These are phyloP conservation scores for Crithidia thermophila DNA, from an alignment of 208 protist genomes.

Conservation along the genomic window DNA sequence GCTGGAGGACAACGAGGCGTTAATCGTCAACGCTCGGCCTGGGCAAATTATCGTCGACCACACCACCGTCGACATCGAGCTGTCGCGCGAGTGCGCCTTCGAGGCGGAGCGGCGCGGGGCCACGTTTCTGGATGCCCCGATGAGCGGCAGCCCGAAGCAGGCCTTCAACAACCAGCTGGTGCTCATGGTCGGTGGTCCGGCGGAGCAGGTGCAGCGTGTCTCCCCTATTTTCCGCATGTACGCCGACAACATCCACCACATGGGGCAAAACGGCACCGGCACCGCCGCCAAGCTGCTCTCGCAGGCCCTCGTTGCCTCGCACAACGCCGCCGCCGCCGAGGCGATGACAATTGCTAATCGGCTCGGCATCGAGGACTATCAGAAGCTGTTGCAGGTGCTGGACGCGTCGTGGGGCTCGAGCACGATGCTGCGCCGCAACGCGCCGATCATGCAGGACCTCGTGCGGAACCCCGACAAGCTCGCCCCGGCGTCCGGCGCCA, in stretches of 20 bases:
- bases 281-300: slow-evolving; percentile 80
- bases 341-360: slow-evolving; percentile 82
- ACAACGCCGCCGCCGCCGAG: slow-evolving; percentile 89
- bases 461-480: slow-evolving; percentile 77
- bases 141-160: slow-evolving; percentile 80
- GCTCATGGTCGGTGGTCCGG: slow-evolving; percentile 83
- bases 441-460: slow-evolving; percentile 79
- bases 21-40: slow-evolving; percentile 67
- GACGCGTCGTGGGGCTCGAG: slow-evolving; percentile 84
- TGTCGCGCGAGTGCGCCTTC: slow-evolving; percentile 67
- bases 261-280: slow-evolving; percentile 82
- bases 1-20: slow-evolving; percentile 64
- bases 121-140: slow-evolving; percentile 86
- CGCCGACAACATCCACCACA: slow-evolving; percentile 82
- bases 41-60: slow-evolving; percentile 92
- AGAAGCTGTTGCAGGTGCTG: slow-evolving; percentile 75
- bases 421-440: slow-evolving; percentile 90
- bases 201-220: slow-evolving; percentile 73
- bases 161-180: slow-evolving; percentile 85
- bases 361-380: slow-evolving; percentile 77
- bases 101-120: slow-evolving; percentile 67
- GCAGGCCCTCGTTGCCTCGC: slow-evolving; percentile 80
- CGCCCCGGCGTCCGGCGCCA: slow-evolving; percentile 55
- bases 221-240: slow-evolving; percentile 87
- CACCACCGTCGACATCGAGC: slow-evolving; percentile 83